Conservation (phyloP, 2,329 filamentous ascomycete genomes). For the Paecilomyces variotii region DNA sequence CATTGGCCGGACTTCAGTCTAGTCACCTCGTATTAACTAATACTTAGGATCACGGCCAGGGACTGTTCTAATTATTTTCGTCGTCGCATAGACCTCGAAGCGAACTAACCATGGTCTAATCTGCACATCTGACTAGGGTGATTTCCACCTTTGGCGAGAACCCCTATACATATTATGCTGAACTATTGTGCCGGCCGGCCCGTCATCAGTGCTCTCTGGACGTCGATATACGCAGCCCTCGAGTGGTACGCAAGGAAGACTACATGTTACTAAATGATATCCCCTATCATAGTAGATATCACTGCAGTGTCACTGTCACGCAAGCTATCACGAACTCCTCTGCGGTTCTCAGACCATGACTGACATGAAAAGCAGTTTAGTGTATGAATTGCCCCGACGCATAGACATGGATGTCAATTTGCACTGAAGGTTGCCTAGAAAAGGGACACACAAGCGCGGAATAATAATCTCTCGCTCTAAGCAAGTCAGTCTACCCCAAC, state of each 20-base stretch:
- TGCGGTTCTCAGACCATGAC: not conserved
- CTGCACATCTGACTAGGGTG: not conserved
- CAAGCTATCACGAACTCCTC: not conserved
- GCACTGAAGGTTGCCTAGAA: not conserved
- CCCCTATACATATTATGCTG: not conserved
- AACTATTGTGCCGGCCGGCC: not conserved
- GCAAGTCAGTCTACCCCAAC: not conserved
- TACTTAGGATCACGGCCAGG: not conserved
- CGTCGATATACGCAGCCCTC: not conserved
- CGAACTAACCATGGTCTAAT: not conserved
- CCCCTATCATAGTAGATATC: not conserved
- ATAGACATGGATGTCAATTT: not conserved
- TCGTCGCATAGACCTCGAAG: not conserved
- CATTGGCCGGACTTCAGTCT: not conserved
- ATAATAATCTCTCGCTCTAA: not conserved
- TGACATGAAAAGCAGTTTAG: not conserved
- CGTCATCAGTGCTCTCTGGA: not conserved
- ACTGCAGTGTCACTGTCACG: not conserved
- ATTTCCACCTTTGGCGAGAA: not conserved
- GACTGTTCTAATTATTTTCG: not conserved
- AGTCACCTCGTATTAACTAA: not conserved
- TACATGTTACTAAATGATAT: not conserved
- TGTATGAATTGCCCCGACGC: not conserved
- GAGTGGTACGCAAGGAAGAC: not conserved
- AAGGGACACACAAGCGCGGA: not conserved